phyloP scores from a whole-genome alignment of 1,284 basidiomycete species.

The Cutaneotrichosporon mucoides region DNA sequence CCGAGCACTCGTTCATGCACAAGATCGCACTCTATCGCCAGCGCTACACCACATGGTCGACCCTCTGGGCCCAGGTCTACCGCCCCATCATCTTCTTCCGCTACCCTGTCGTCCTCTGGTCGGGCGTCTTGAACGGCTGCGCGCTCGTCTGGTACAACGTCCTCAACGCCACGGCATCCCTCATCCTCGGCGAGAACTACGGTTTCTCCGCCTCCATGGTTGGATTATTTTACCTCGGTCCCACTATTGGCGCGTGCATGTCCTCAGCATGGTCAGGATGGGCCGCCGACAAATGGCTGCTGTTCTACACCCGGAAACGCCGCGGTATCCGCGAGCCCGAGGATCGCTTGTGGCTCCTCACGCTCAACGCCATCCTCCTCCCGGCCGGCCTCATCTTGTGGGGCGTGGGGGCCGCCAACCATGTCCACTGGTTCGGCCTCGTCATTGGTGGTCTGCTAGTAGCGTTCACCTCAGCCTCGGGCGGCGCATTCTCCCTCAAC shows the following conservation, averaged over 20 bases:
- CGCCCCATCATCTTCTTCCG: conserved; percentile 20
- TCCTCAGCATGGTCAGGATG: conserved; percentile 16
- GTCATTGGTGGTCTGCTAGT: conserved; percentile 22
- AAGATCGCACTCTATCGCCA: conserved; percentile 14
- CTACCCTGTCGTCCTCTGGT: conserved; percentile 24
- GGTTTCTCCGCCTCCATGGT: conserved; percentile 19
- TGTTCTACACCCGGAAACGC: conserved; percentile 20
- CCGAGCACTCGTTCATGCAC: conserved; percentile 5
- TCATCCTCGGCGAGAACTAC: conserved; percentile 16
- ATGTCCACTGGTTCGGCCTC: conserved; percentile 27
- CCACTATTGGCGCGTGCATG: conserved; percentile 23
- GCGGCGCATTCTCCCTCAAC: conserved; percentile 25
- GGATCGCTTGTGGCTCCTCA: conserved; percentile 26
- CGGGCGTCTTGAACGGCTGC: conserved; percentile 23
- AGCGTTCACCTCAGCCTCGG: conserved; percentile 21
- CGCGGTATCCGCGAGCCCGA: conserved; percentile 34
- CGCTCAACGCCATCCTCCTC: conserved; percentile 18
- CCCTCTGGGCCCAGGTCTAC: conserved; percentile 15
- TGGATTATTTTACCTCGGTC: conserved; percentile 28
- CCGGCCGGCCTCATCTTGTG: conserved; percentile 29
- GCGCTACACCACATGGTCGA: conserved; percentile 8
- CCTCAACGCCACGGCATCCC: conserved; percentile 23
- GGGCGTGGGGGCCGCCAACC: conserved; percentile 27
- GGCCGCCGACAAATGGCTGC: conserved; percentile 19
- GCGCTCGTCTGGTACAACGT: conserved; percentile 28